phyloP scores from a whole-genome alignment of 345 rosid species.

The Murraya koenigii region DNA sequence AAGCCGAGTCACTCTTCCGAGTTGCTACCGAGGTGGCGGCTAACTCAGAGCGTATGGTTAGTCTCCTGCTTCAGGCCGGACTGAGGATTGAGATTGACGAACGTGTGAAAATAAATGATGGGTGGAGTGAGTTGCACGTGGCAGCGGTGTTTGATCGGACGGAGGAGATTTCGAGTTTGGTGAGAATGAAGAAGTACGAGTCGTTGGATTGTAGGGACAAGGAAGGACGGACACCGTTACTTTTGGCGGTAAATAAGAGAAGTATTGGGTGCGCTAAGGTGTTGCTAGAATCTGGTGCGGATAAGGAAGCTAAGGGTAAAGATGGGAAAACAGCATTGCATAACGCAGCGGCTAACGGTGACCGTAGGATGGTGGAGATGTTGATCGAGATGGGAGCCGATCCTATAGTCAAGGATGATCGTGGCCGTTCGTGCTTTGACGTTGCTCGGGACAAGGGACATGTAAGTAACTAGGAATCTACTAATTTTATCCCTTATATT shows the following conservation, averaged over 20 bases:
- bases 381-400: constrained; percentile 39
- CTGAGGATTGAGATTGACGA: constrained; percentile 14
- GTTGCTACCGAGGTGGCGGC: constrained; percentile 35
- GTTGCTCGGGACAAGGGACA: constrained; percentile 34
- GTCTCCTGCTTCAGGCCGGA: constrained; percentile 45
- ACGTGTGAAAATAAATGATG: constrained; percentile 4
- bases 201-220: constrained; percentile 38
- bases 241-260: constrained; percentile 36
- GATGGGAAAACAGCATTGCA: constrained; percentile 38
- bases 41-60: constrained; percentile 39
- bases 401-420: constrained; percentile 37
- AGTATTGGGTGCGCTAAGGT: constrained; percentile 31
- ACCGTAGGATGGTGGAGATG: constrained; percentile 45
- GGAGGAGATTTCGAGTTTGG: constrained; percentile 25
- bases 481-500: not conserved
- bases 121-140: constrained; percentile 41
- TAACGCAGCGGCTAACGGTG: constrained; percentile 38
- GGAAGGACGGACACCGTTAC: constrained; percentile 41
- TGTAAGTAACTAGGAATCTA: constrained; percentile 26
- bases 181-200: constrained; percentile 13
- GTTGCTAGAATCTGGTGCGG: constrained; percentile 41
- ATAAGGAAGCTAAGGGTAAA: constrained; percentile 30
- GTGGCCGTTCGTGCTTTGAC: constrained; percentile 45
- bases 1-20: constrained; percentile 43
- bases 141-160: constrained; percentile 27